A percentile compares a stretch with the other conserved stretches of the same genome.
phyloP scores from a whole-genome alignment of 257 asterid genomes.

The Ocimum tenuiflorum region DNA sequence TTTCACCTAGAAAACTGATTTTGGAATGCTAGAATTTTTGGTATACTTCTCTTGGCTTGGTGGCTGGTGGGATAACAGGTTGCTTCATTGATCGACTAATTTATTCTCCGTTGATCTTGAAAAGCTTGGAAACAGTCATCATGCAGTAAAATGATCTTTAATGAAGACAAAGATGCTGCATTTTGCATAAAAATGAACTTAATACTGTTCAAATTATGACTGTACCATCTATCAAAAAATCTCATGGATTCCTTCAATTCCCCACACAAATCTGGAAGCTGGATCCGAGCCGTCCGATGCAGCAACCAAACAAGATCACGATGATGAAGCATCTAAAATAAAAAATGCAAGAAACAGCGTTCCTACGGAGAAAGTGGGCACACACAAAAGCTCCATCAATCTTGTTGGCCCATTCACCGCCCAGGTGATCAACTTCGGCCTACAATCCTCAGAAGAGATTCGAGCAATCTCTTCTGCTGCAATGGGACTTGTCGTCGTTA shows the following conservation, averaged over 20 bases:
- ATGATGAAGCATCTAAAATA: conserved; percentile 5
- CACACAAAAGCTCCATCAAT: conserved; percentile 14
- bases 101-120: too few relatives aligned
- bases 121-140: too few relatives aligned
- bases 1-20: too few relatives aligned
- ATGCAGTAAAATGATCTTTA: too few relatives aligned
- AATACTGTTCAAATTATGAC: too few relatives aligned
- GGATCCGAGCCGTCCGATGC: conserved; percentile 5
- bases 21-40: too few relatives aligned
- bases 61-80: too few relatives aligned
- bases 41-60: too few relatives aligned
- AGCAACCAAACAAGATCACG: not conserved
- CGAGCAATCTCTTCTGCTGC: conserved; percentile 49
- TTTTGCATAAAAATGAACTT: too few relatives aligned
- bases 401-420: conserved; percentile 26
- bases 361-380: not conserved
- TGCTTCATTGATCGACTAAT: too few relatives aligned
- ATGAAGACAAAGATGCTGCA: too few relatives aligned
- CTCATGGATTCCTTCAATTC: not conserved
- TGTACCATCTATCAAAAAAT: too few relatives aligned
- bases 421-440: conserved; percentile 49
- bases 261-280: conserved; percentile 17
- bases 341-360: conserved; percentile 4
- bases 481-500: conserved; percentile 51
- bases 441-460: conserved; percentile 50